Percentiles rank a stretch among this genome's conserved stretches.
These are phyloP conservation scores for Torulaspora franciscae DNA, from an alignment of 805 yeast genomes.

Conservation along the genomic window DNA sequence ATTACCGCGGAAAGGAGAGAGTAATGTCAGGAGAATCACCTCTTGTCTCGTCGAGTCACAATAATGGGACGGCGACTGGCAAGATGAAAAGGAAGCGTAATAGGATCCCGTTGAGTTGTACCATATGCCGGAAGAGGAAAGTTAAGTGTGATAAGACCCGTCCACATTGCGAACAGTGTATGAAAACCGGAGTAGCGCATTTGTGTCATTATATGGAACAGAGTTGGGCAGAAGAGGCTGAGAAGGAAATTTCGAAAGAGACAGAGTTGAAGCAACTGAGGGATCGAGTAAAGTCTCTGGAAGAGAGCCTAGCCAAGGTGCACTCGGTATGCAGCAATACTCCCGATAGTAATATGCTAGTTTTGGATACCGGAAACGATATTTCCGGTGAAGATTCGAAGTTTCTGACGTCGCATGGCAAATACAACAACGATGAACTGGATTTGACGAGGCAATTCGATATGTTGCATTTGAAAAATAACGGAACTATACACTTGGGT, in stretches of 20 bases:
- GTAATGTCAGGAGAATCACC: slow-evolving; percentile 12
- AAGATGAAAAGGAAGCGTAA: slow-evolving; percentile 40
- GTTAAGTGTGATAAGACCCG: slow-evolving; percentile 48
- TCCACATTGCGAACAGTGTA: slow-evolving; percentile 55
- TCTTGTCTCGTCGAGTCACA: slow-evolving; percentile 2
- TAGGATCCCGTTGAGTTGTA: slow-evolving; percentile 45
- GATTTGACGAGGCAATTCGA: slow-evolving; percentile 42
- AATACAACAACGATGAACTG: slow-evolving; percentile 35
- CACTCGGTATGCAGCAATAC: slow-evolving; percentile 24
- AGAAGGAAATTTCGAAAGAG: slow-evolving; percentile 47
- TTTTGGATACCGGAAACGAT: slow-evolving; percentile 9
- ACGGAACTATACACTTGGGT: slow-evolving; percentile 44
- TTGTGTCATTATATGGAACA: slow-evolving; percentile 55
- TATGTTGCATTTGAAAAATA: slow-evolving; percentile 41
- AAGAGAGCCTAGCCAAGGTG: slow-evolving; percentile 39
- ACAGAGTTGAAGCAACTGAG: slow-evolving; percentile 50
- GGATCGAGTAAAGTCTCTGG: slow-evolving; percentile 49
- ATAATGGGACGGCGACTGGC: neutral
- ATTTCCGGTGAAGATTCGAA: slow-evolving; percentile 9
- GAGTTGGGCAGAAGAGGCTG: slow-evolving; percentile 49
- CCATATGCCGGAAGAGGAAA: slow-evolving; percentile 47
- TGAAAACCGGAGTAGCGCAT: slow-evolving; percentile 54
- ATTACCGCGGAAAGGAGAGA: neutral
- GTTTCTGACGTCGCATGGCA: slow-evolving; percentile 8
- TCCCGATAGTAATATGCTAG: slow-evolving; percentile 18